Base-by-base conservation (phyloP, 345 rosid species). In the Dipteronia sinensis region DNA sequence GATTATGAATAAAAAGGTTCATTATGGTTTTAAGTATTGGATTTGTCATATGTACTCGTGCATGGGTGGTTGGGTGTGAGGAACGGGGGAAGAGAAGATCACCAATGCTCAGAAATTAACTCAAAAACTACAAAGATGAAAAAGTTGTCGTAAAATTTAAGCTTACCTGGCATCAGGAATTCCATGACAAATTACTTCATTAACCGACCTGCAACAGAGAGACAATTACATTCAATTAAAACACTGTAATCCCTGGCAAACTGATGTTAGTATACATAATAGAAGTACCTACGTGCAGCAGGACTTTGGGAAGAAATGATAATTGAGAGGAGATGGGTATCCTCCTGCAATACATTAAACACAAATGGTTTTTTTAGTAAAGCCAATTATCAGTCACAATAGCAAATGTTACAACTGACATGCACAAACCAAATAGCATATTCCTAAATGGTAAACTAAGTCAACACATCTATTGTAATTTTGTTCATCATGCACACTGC, bases 181-280 rank as follows among this genome's bases (percentile, higher is more conserved):
- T 78, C 99, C 99, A 85, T 96, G 99, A 87, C 99, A 96, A 81
- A 96, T 94, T 9, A 96, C 95, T 86, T 96, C 99, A 87, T 96
- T 96, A 53, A 94, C 93, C 69, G 99, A 96, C 82, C 99, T 96
- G 93, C 77, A 86, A 80, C 68, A 78, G 10, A 72, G 20, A 62
- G 22, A 42, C 23, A 78, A 76, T 81, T 67, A 79, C 17, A 59
- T 67, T 75, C n/a, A 65, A 25, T 76, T 63, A 74, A 76, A 69
- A 65, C 38, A 69, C 46, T 55, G 71, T 38, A 65, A 73, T 38
- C 15, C 8, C 72, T 68, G 34, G 71, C 0, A 76, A 27, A 71
- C 67, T 58, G 5, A 69, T 17, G 38, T 79, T 78, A 40, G 81
- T 23, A 67, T 59, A 78, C 44, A 67, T 29, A 78, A 82, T 80